phyloP scores from a whole-genome alignment of 2,329 filamentous ascomycete species.

The Cladosporium colombiae region DNA sequence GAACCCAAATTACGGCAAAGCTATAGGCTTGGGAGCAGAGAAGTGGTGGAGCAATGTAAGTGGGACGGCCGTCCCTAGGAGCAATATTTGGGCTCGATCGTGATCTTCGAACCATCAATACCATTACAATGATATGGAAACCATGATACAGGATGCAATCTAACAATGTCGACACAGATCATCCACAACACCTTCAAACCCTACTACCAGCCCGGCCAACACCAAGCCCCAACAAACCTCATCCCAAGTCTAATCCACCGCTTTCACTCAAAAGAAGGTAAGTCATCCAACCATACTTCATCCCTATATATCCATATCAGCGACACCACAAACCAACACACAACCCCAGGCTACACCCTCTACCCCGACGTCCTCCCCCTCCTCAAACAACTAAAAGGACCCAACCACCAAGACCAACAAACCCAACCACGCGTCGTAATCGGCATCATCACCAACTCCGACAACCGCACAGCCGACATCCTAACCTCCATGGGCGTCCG shows the following conservation, averaged over 20 bases:
- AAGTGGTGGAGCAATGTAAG: slow-evolving; percentile 63
- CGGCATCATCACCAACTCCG: slow-evolving; percentile 64
- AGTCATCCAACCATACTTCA: background rate
- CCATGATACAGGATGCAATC: background rate
- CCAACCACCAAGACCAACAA: slow-evolving; percentile 19
- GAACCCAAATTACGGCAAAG: slow-evolving; percentile 62
- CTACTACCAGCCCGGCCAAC: slow-evolving; percentile 31
- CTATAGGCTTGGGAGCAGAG: slow-evolving; percentile 51
- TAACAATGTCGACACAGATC: slow-evolving; percentile 44
- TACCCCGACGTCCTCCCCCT: slow-evolving; percentile 50
- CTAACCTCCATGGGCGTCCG: slow-evolving; percentile 56
- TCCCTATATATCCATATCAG: background rate
- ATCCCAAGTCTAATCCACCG: slow-evolving; percentile 52
- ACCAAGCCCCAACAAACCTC: slow-evolving; percentile 37
- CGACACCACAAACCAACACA: background rate
- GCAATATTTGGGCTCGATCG: background rate
- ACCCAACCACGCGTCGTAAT: slow-evolving; percentile 41
- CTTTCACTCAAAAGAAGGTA: slow-evolving; percentile 54
- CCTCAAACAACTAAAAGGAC: slow-evolving; percentile 44
- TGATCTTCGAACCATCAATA: background rate
- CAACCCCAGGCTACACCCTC: slow-evolving; percentile 46
- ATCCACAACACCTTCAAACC: slow-evolving; percentile 57
- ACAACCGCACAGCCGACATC: slow-evolving; percentile 59
- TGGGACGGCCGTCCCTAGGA: background rate
- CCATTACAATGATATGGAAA: background rate